Evolutionary conservation across 345 rosid species (phyloP).

Genomic region (Citrus australasica): DNA sequence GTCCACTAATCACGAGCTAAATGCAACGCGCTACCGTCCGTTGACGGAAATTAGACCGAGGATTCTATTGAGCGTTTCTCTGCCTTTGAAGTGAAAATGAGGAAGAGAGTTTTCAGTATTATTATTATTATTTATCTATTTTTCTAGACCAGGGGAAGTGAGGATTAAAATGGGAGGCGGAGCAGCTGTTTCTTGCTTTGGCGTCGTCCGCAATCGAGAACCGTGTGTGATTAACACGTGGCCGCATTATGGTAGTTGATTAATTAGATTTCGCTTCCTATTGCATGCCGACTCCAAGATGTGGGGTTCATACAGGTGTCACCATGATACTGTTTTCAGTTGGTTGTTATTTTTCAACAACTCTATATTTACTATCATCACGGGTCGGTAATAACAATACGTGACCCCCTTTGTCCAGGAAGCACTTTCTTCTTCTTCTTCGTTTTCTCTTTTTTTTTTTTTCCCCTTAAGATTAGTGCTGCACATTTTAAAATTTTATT

Average conservation of each 20-base stretch:
- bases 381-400: neutral
- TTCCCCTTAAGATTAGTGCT: too few species aligned
- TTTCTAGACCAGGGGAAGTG: neutral
- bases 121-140: neutral
- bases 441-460: too few species aligned
- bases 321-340: neutral
- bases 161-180: neutral
- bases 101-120: neutral
- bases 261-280: too few species aligned
- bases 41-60: neutral
- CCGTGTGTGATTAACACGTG: conserved; percentile 10
- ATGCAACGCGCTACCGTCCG: neutral
- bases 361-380: neutral
- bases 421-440: neutral
- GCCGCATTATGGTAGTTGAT: neutral
- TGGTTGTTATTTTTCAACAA: too few species aligned
- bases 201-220: neutral
- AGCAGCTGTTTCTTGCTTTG: neutral
- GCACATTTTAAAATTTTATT: too few species aligned
- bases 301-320: conserved; percentile 4
- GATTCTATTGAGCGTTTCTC: neutral
- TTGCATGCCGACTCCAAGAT: too few species aligned
- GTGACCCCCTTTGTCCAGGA: neutral
- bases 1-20: neutral
- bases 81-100: neutral